Conservation (phyloP, 768 basidiomycete genomes). For the Amanita rimosa region DNA sequence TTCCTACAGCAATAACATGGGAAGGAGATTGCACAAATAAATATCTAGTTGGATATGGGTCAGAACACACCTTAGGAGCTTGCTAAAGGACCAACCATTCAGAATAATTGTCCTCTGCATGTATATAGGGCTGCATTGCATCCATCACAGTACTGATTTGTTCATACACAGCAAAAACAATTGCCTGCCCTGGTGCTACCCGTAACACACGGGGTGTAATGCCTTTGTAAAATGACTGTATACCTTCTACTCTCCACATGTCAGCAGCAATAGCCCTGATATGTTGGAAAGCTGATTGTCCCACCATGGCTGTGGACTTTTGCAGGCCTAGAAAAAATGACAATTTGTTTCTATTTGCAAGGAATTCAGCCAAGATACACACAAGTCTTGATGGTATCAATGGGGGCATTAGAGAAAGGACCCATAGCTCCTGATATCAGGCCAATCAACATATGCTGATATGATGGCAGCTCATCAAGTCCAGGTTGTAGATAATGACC, state of each 20-base stretch:
- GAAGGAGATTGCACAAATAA: too few relatives aligned
- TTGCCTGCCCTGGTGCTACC: constrained; percentile 94
- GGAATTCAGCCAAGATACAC: constrained; percentile 16
- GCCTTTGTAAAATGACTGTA: constrained; percentile 92
- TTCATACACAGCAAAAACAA: constrained; percentile 97
- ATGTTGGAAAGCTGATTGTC: constrained; percentile 69
- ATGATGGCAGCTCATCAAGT: constrained; percentile 72
- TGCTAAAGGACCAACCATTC: constrained; percentile 30
- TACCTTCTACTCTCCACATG: constrained; percentile 90
- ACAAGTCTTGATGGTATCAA: constrained; percentile 94
- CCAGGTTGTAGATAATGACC: constrained; percentile 73
- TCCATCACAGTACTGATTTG: constrained; percentile 70
- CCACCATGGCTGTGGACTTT: constrained; percentile 64
- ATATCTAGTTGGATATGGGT: too few relatives aligned
- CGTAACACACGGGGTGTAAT: constrained; percentile 94
- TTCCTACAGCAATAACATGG: too few relatives aligned
- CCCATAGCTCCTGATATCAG: constrained; percentile 97
- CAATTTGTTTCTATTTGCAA: background rate
- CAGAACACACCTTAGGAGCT: background rate
- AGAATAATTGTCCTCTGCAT: constrained; percentile 54
- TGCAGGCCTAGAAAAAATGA: constrained; percentile 57
- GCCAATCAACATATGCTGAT: constrained; percentile 93
- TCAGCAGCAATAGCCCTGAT: constrained; percentile 71
- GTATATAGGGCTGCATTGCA: constrained; percentile 40
- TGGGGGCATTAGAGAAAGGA: constrained; percentile 95